Conservation (phyloP, 371 early-diverging fungal genomes). For the Nematocida parisii region DNA sequence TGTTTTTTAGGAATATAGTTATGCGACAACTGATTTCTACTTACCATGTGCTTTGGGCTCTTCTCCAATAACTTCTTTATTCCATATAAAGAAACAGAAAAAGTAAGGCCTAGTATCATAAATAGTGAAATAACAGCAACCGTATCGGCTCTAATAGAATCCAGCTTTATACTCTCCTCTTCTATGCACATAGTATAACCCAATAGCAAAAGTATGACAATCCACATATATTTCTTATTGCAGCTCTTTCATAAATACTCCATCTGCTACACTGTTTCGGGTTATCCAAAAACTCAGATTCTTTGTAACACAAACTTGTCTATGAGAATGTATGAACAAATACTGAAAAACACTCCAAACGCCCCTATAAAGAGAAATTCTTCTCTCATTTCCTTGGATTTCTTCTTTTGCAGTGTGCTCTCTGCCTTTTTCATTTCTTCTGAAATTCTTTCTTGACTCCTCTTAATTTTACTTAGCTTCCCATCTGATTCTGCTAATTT, state of each 20-base stretch:
- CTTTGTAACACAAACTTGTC: constrained; percentile 7
- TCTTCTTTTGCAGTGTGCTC: constrained; percentile 28
- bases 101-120: constrained; percentile 48
- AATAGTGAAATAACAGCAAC: constrained; percentile 35
- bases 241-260: constrained; percentile 25
- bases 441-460: constrained; percentile 48
- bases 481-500: constrained; percentile 52
- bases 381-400: constrained; percentile 23
- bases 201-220: constrained; percentile 13
- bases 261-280: constrained; percentile 40
- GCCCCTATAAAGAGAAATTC: constrained; percentile 43
- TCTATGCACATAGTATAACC: constrained; percentile 8
- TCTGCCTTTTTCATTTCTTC: constrained; percentile 41
- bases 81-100: constrained; percentile 43
- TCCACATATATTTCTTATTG: constrained; percentile 12
- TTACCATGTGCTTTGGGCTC: constrained; percentile 18
- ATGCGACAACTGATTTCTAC: neutral
- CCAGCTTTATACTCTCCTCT: constrained; percentile 1
- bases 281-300: neutral
- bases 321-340: constrained; percentile 42
- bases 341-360: constrained; percentile 28
- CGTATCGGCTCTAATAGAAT: constrained; percentile 2
- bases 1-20: constrained; percentile 3
- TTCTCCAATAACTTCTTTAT: constrained; percentile 43
- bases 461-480: constrained; percentile 49